A percentile compares a stretch with the other conserved stretches of the same genome.
Evolutionary conservation across 331 rosid genomes (phyloP).

Genomic region (Spiraea crenata): DNA sequence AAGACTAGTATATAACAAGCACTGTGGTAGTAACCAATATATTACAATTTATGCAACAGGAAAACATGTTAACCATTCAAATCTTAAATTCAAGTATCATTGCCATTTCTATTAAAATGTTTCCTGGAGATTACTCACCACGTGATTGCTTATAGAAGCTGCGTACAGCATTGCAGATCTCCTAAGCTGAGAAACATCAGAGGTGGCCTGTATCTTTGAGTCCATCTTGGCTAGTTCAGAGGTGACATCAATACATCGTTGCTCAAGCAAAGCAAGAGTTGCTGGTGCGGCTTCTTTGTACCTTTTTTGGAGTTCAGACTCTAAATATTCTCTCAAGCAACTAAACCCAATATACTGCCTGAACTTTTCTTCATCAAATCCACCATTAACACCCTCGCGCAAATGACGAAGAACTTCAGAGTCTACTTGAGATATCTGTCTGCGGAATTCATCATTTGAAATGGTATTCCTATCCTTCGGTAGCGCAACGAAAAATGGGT

Average conservation of each 20-base stretch:
- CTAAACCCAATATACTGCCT: constrained; percentile 73
- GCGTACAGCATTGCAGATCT: constrained; percentile 70
- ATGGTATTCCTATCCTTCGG: constrained; percentile 77
- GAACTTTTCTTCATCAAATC: constrained; percentile 88
- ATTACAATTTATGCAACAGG: not conserved
- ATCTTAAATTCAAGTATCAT: not conserved
- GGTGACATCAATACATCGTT: constrained; percentile 79
- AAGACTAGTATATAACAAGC: not conserved
- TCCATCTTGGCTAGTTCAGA: constrained; percentile 67
- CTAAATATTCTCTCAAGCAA: constrained; percentile 73
- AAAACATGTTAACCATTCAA: not conserved
- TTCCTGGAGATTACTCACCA: constrained; percentile 50
- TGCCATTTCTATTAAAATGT: not conserved
- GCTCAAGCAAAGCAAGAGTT: constrained; percentile 92
- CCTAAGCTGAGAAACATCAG: constrained; percentile 87
- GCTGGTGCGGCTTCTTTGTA: constrained; percentile 99
- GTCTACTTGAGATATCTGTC: constrained; percentile 89
- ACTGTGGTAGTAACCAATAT: not conserved
- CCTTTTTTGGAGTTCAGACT: constrained; percentile 87
- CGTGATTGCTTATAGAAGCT: constrained; percentile 82
- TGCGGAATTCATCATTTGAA: constrained; percentile 87
- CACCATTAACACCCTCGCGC: constrained; percentile 80
- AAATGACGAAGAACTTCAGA: constrained; percentile 72
- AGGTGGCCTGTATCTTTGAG: constrained; percentile 75
- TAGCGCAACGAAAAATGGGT: constrained; percentile 84